phyloP scores from a whole-genome alignment of 75 land plant species.

The Selaginella moellendorffii region DNA sequence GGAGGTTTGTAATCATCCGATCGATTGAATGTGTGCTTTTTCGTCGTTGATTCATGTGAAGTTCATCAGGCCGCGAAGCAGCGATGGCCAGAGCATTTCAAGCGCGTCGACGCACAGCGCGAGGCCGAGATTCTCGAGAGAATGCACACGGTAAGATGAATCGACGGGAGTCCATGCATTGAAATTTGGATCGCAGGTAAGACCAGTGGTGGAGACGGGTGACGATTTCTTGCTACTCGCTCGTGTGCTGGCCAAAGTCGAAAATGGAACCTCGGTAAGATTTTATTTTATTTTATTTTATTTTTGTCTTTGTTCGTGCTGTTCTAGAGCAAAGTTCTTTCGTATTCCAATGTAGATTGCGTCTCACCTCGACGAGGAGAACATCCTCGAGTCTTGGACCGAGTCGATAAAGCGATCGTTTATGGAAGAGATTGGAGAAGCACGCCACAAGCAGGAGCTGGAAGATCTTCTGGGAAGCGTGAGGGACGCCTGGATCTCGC shows the following conservation, averaged over 20 bases:
- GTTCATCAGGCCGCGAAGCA: constrained; percentile 96
- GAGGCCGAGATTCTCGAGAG: constrained; percentile 83
- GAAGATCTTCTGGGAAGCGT: constrained; percentile 88
- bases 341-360: too few relatives aligned
- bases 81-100: constrained; percentile 68
- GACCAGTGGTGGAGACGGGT: constrained; percentile 98
- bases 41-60: too few relatives aligned
- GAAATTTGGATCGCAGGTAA: constrained; percentile 34
- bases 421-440: constrained; percentile 67
- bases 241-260: constrained; percentile 75
- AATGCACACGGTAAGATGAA: constrained; percentile 49
- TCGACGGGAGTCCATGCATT: background rate
- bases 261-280: too few relatives aligned
- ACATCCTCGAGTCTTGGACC: constrained; percentile 77
- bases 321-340: too few relatives aligned
- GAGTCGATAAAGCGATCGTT: constrained; percentile 54
- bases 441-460: constrained; percentile 35
- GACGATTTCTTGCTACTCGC: constrained; percentile 90
- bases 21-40: too few relatives aligned
- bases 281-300: too few relatives aligned
- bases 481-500: constrained; percentile 87
- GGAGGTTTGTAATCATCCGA: too few relatives aligned
- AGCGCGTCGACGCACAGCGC: constrained; percentile 35
- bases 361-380: too few relatives aligned
- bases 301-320: too few relatives aligned